Conservation (phyloP, 495 filamentous ascomycete genomes). For the Physcia stellaris region DNA sequence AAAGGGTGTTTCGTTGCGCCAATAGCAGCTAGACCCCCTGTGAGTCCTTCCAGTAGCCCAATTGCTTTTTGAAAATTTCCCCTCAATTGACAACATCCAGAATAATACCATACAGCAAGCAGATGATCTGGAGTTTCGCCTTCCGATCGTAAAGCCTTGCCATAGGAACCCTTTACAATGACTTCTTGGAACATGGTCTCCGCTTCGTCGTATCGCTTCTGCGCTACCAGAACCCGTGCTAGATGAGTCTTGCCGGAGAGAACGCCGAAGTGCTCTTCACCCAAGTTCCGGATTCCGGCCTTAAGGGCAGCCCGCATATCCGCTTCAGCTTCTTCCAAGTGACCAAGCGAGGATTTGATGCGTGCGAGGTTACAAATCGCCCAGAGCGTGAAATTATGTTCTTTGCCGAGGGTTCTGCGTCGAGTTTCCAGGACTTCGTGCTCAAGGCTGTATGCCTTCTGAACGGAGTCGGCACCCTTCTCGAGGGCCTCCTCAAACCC, state of each 20-base stretch:
- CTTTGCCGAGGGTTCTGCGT: background rate
- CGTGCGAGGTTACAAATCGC: background rate
- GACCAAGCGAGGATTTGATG: background rate
- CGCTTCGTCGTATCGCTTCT: background rate
- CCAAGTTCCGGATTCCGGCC: background rate
- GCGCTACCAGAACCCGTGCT: background rate
- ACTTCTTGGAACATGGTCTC: conserved; percentile 13
- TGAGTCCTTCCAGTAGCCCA: too few relatives aligned
- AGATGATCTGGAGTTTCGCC: conserved; percentile 18
- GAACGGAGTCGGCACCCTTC: background rate
- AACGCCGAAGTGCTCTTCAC: background rate
- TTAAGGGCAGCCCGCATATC: background rate
- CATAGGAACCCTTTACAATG: conserved; percentile 10
- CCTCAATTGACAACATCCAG: conserved; percentile 11
- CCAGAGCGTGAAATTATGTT: background rate
- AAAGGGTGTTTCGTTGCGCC: too few relatives aligned
- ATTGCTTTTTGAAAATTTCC: conserved; percentile 14
- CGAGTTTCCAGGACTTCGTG: background rate
- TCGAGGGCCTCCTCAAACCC: conserved; percentile 19
- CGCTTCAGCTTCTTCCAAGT: background rate
- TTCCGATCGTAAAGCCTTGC: conserved; percentile 1
- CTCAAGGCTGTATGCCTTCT: background rate
- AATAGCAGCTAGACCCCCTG: too few relatives aligned
- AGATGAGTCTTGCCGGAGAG: background rate
- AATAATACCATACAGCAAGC: conserved; percentile 9